These are phyloP conservation scores for Ophiostoma ulmi DNA, from an alignment of 2,329 filamentous ascomycete species.

Conservation along the genomic window DNA sequence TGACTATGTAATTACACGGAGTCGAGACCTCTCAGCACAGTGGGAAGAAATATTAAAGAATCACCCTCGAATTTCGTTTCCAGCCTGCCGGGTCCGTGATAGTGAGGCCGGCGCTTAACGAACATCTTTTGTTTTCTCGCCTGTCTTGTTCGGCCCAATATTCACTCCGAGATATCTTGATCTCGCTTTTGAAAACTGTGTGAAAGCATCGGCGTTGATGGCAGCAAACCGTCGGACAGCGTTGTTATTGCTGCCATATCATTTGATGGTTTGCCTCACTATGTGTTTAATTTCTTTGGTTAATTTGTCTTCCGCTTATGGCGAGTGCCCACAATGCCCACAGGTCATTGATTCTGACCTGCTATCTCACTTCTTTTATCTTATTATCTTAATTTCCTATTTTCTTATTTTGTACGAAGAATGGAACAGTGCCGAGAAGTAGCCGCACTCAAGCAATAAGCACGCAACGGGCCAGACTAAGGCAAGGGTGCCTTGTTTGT, in stretches of 20 bases:
- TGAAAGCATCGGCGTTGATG: background rate
- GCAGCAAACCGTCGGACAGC: background rate
- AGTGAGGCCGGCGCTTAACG: conserved; percentile 26
- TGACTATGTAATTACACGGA: conserved; percentile 12
- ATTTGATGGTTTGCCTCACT: background rate
- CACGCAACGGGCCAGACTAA: conserved; percentile 1
- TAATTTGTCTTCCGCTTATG: background rate
- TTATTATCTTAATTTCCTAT: background rate
- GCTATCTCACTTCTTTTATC: background rate
- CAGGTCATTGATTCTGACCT: background rate
- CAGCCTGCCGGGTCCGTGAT: conserved; percentile 24
- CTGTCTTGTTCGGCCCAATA: conserved; percentile 25
- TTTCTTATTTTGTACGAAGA: background rate
- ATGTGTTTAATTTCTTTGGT: background rate
- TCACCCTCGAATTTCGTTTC: conserved; percentile 25
- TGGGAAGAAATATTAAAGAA: background rate
- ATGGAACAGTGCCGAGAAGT: background rate
- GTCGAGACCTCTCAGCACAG: background rate
- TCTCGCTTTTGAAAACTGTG: conserved; percentile 2
- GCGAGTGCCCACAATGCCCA: background rate
- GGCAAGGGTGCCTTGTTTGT: conserved; percentile 1
- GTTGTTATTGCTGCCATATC: background rate
- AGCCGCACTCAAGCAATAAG: background rate
- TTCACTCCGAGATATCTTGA: conserved; percentile 19
- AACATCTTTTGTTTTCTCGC: conserved; percentile 21